Conservation (phyloP, 352 stramenopile species). For the Halophytophthora polymorphica region DNA sequence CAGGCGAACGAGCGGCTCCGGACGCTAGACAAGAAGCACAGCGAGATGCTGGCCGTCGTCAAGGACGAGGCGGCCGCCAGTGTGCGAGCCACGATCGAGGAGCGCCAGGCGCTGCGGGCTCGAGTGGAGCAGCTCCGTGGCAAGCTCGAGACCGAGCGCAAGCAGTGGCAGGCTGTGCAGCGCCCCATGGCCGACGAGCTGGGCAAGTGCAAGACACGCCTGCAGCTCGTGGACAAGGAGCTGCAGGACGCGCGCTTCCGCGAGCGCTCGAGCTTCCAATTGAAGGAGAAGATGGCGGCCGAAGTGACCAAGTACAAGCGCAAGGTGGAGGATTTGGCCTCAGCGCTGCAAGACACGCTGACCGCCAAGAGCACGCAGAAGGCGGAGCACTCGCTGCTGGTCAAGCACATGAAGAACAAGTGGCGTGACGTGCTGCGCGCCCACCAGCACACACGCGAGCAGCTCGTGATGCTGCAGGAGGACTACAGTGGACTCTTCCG, state of each 20-base stretch:
- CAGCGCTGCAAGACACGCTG: constrained; percentile 50
- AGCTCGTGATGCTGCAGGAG: constrained; percentile 65
- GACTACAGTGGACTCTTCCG: constrained; percentile 68
- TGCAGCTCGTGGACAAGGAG: constrained; percentile 68
- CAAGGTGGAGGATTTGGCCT: constrained; percentile 51
- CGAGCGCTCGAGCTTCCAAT: constrained; percentile 57
- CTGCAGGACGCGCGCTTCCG: constrained; percentile 56
- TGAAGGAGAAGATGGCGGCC: constrained; percentile 65
- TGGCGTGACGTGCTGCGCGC: constrained; percentile 48
- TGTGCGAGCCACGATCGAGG: constrained; percentile 59
- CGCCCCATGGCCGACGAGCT: constrained; percentile 52
- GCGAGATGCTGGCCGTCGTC: constrained; percentile 54
- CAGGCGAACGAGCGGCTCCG: constrained; percentile 54
- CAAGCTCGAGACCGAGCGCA: constrained; percentile 64
- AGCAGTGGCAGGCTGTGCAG: constrained; percentile 60
- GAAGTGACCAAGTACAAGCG: constrained; percentile 52
- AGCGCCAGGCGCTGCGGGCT: constrained; percentile 65
- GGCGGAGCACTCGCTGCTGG: constrained; percentile 37
- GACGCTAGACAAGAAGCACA: constrained; percentile 58
- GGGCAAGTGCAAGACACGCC: constrained; percentile 40
- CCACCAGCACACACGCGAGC: constrained; percentile 48
- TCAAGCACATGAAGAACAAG: constrained; percentile 63
- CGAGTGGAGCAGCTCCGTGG: constrained; percentile 63
- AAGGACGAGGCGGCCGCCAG: constrained; percentile 48
- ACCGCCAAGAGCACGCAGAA: constrained; percentile 45